phyloP scores from a whole-genome alignment of 257 asterid genomes.

The Nicotiana tomentosiformis region DNA sequence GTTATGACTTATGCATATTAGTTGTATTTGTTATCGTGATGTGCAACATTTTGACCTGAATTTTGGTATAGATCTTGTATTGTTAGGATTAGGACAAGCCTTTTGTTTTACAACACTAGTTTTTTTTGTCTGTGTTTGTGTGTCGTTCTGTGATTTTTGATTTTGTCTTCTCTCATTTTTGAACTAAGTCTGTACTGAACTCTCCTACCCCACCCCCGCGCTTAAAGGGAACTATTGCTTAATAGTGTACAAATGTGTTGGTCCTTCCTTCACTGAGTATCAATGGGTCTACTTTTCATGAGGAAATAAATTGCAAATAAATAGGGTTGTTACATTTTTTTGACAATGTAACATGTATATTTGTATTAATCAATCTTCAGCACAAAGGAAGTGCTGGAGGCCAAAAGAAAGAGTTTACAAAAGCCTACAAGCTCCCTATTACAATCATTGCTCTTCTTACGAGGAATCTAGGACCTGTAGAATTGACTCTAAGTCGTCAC shows the following conservation, averaged over 20 bases:
- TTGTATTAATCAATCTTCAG: too few relatives aligned
- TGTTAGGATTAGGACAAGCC: not conserved
- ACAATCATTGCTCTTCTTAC: too few relatives aligned
- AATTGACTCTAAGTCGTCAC: too few relatives aligned
- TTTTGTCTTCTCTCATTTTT: not conserved
- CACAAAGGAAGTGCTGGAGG: too few relatives aligned
- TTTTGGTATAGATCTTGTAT: slow-evolving; percentile 1
- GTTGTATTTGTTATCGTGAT: not conserved
- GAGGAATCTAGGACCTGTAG: too few relatives aligned
- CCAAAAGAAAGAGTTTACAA: too few relatives aligned
- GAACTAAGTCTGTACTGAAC: not conserved
- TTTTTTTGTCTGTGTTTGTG: not conserved
- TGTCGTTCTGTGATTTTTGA: not conserved
- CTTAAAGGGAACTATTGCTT: not conserved
- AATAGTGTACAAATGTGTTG: not conserved
- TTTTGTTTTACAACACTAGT: not conserved
- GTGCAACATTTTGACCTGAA: not conserved
- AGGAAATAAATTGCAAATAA: not conserved
- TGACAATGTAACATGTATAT: too few relatives aligned
- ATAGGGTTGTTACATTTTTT: not conserved
- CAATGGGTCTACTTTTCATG: not conserved
- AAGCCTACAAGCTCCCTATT: too few relatives aligned
- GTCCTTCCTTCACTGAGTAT: not conserved
- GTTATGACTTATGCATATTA: not conserved
- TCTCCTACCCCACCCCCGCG: not conserved